Evolutionary conservation across 495 filamentous ascomycete species (phyloP).

Genomic region (Peziza echinospora): DNA sequence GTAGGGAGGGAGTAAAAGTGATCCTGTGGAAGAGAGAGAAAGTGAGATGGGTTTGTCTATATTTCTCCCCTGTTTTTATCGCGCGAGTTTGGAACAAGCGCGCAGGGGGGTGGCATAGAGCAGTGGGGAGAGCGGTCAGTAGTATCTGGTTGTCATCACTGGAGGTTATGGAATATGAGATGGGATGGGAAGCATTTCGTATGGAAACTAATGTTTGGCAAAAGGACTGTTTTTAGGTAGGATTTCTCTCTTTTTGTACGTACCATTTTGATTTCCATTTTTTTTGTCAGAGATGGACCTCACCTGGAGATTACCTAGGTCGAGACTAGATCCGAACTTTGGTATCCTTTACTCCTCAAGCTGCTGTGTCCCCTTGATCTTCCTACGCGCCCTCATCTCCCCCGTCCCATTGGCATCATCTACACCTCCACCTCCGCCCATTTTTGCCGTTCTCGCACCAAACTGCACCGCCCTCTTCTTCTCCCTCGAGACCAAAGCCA

Average conservation of each 20-base stretch:
- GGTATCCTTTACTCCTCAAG: too few species aligned
- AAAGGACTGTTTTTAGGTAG: too few species aligned
- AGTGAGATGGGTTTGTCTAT: background rate
- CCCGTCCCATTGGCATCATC: background rate
- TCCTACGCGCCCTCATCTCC: conserved; percentile 37
- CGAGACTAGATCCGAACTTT: too few species aligned
- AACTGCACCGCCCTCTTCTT: conserved; percentile 93
- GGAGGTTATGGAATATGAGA: background rate
- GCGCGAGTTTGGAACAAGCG: too few species aligned
- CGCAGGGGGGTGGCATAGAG: conserved; percentile 1
- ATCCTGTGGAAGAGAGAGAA: background rate
- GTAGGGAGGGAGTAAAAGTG: background rate
- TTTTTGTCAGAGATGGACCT: too few species aligned
- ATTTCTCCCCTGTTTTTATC: too few species aligned
- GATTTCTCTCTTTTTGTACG: too few species aligned
- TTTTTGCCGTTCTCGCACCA: conserved; percentile 66
- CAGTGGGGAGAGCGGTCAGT: conserved; percentile 11
- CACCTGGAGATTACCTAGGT: too few species aligned
- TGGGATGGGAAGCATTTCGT: background rate
- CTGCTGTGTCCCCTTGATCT: conserved; percentile 44
- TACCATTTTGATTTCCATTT: too few species aligned
- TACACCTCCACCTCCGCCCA: conserved; percentile 26
- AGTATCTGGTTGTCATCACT: conserved; percentile 20
- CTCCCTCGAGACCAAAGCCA: conserved; percentile 47
- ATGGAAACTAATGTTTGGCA: too few species aligned